These are phyloP conservation scores for Solanum habrochaites DNA, from an alignment of 257 asterid species.

Conservation along the genomic window DNA sequence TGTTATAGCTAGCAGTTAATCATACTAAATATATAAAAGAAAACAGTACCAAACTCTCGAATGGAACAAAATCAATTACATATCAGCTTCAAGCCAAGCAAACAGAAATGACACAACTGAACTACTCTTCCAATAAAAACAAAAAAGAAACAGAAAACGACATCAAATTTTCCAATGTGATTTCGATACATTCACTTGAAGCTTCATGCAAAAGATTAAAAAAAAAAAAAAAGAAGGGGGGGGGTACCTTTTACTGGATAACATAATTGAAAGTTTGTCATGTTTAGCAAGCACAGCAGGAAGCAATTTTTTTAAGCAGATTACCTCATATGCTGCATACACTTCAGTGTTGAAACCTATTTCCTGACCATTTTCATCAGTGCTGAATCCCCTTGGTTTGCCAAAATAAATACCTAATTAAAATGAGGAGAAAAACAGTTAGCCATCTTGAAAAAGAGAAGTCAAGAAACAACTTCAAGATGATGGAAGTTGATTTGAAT, in stretches of 20 bases:
- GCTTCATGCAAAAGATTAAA: background rate
- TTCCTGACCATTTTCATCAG: slow-evolving; percentile 73
- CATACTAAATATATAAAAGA: background rate
- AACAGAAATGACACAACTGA: background rate
- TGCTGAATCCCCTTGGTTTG: slow-evolving; percentile 84
- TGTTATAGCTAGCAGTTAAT: background rate
- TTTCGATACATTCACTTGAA: background rate
- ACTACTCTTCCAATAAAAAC: background rate
- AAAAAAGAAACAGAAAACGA: background rate
- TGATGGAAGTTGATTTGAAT: background rate
- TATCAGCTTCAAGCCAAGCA: background rate
- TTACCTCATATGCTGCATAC: slow-evolving; percentile 78
- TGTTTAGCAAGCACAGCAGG: background rate
- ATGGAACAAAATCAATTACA: background rate
- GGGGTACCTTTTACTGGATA: background rate
- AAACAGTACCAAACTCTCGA: background rate
- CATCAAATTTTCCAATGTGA: background rate
- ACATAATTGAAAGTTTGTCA: background rate
- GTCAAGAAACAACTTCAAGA: background rate
- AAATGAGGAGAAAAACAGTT: background rate
- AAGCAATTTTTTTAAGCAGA: background rate
- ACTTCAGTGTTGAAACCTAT: slow-evolving; percentile 93
- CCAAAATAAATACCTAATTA: slow-evolving; percentile 87
- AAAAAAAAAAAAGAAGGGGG: accelerated
- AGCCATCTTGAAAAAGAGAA: background rate